phyloP scores from a whole-genome alignment of 768 basidiomycete species.

The Imleria badia region DNA sequence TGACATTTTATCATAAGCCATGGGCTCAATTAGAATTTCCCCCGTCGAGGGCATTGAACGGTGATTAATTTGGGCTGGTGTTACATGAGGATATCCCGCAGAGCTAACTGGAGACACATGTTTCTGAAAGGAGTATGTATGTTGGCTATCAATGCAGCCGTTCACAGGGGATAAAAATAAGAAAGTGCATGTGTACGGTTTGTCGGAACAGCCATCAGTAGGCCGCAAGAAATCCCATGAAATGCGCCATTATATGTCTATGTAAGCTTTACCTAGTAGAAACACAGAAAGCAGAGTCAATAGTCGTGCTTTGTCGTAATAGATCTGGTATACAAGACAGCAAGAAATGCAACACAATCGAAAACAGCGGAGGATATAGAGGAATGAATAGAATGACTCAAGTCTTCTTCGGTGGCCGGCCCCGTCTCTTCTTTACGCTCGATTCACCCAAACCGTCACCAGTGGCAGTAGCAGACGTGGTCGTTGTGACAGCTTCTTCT shows the following conservation, averaged over 20 bases:
- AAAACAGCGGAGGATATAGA: slow-evolving; percentile 18
- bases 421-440: slow-evolving; percentile 65
- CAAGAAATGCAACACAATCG: slow-evolving; percentile 33
- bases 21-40: slow-evolving; percentile 23
- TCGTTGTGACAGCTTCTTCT: slow-evolving; percentile 37
- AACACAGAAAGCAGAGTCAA: slow-evolving; percentile 36
- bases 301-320: slow-evolving; percentile 35
- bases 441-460: slow-evolving; percentile 48
- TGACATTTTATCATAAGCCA: slow-evolving; percentile 15
- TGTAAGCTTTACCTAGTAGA: slow-evolving; percentile 34
- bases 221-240: slow-evolving; percentile 24
- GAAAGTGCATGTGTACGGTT: slow-evolving; percentile 19
- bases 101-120: slow-evolving; percentile 24
- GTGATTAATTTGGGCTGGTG: slow-evolving; percentile 35
- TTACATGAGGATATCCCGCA: slow-evolving; percentile 35
- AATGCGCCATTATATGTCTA: slow-evolving; percentile 36
- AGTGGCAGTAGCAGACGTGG: slow-evolving; percentile 25
- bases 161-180: slow-evolving; percentile 38
- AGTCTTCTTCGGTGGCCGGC: slow-evolving; percentile 58
- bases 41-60: slow-evolving; percentile 26
- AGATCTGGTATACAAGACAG: slow-evolving; percentile 35
- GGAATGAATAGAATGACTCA: slow-evolving; percentile 13
- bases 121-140: slow-evolving; percentile 21
- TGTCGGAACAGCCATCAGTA: slow-evolving; percentile 8
- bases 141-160: slow-evolving; percentile 11